phyloP scores from a whole-genome alignment of 371 early-diverging fungal genomes.

The Actinomucor elegans region DNA sequence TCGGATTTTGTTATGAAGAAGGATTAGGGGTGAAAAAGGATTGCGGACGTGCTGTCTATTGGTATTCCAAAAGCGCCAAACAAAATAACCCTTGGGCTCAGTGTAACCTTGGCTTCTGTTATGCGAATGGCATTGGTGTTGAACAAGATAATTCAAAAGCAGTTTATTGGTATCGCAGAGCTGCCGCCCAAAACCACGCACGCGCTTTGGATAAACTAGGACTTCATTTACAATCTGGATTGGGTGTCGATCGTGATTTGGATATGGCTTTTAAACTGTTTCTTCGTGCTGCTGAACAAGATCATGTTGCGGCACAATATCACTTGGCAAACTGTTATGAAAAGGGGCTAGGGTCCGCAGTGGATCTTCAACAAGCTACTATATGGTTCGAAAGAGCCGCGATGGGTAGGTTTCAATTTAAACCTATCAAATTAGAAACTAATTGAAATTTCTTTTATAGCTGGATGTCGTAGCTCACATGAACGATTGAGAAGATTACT shows the following conservation, averaged over 20 bases:
- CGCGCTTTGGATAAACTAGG: slow-evolving; percentile 84
- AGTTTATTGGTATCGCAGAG: slow-evolving; percentile 70
- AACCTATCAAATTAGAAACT: neutral
- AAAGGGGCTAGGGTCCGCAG: slow-evolving; percentile 67
- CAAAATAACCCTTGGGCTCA: slow-evolving; percentile 88
- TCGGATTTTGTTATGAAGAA: slow-evolving; percentile 85
- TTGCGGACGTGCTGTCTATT: slow-evolving; percentile 71
- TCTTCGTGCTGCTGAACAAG: slow-evolving; percentile 61
- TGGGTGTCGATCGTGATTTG: slow-evolving; percentile 64
- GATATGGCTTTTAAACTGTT: slow-evolving; percentile 61
- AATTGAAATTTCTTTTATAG: slow-evolving; percentile 14
- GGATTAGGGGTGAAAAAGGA: slow-evolving; percentile 72
- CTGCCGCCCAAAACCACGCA: slow-evolving; percentile 69
- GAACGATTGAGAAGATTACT: slow-evolving; percentile 55
- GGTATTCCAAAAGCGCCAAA: slow-evolving; percentile 78
- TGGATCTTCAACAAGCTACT: slow-evolving; percentile 61
- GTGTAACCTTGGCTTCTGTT: slow-evolving; percentile 84
- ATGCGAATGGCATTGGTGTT: slow-evolving; percentile 84
- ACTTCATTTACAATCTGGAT: slow-evolving; percentile 76
- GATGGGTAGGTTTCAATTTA: slow-evolving; percentile 12
- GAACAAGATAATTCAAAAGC: slow-evolving; percentile 59
- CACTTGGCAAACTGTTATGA: slow-evolving; percentile 69
- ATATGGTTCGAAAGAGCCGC: slow-evolving; percentile 79
- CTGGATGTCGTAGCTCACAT: slow-evolving; percentile 57
- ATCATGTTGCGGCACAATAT: slow-evolving; percentile 63